Base-by-base conservation (phyloP, 139 green algal species). In the Ettlia oleoabundans region DNA sequence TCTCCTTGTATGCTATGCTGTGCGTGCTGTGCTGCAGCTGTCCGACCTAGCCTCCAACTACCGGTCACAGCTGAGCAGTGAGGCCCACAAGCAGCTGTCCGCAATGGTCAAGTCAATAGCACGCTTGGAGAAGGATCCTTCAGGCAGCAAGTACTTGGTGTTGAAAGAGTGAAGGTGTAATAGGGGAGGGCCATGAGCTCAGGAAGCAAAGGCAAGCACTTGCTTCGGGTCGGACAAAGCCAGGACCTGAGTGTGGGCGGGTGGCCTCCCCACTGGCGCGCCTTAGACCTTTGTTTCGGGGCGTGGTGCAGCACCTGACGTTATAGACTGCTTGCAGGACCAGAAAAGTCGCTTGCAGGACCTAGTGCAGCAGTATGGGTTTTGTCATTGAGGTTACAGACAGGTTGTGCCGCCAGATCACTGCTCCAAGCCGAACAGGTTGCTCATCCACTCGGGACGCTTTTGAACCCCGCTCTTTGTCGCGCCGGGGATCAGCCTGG, bases 401-500 rank as follows among this genome's bases (percentile, higher is more conserved):
- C n/a, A n/a, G n/a, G n/a, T n/a, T n/a, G n/a, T n/a, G n/a, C n/a
- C n/a, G n/a, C n/a, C n/a, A n/a, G n/a, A n/a, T n/a, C n/a, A n/a
- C n/a, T n/a, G n/a, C n/a, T n/a, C n/a, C 55, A 65, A 22, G 28
- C 90, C 88, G n/a, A 94, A 75, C 24, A 93, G 30, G 55, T 93
- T 88, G 2, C 86, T 70, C 66, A 95, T 68, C 86, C 86, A 94
- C 65, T 92, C 84, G 1, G 88, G 88, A 38, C 83, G 88, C 66
- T 89, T 86, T 77, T 94, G 88, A 74, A 92, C 89, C 35, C 90
- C 90, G 51, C 33, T 86, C 68, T 94, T 91, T 19, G 86, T 91
- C 67, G 65, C 73, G 55, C 91, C 91, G 15, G 91, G 92, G 38
- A 95, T 93, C 47, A 90, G 70, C 70, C 70, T 77, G 70, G n/a